Percentiles rank a stretch among this genome's conserved stretches.
Evolutionary conservation across 2,329 filamentous ascomycete species (phyloP).

Genomic region (Phyllosticta citriasiana): DNA sequence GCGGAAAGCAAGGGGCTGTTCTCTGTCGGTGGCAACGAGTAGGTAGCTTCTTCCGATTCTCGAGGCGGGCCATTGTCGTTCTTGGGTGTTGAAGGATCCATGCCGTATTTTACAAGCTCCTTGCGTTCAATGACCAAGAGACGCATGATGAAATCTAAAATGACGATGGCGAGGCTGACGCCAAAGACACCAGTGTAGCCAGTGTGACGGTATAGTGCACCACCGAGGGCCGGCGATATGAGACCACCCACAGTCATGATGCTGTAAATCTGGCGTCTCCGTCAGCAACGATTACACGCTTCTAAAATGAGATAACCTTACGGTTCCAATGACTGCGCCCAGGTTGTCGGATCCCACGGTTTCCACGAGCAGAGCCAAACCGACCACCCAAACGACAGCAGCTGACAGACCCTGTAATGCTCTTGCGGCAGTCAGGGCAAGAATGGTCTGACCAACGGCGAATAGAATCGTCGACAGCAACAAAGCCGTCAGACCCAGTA

Average conservation of each 20-base stretch:
- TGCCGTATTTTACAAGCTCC: conserved; percentile 32
- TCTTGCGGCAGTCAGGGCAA: conserved; percentile 42
- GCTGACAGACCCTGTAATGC: conserved; percentile 48
- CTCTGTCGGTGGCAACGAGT: conserved; percentile 14
- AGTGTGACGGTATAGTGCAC: conserved; percentile 48
- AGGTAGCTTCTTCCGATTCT: conserved; percentile 5
- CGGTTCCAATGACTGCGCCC: conserved; percentile 51
- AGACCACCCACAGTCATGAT: conserved; percentile 50
- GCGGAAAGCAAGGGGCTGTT: conserved; percentile 18
- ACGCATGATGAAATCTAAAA: conserved; percentile 50
- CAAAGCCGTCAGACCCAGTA: conserved; percentile 44
- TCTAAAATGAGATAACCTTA: conserved; percentile 18
- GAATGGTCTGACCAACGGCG: conserved; percentile 39
- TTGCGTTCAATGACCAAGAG: conserved; percentile 55
- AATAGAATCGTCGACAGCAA: conserved; percentile 46
- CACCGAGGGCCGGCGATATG: conserved; percentile 49
- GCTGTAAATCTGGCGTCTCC: conserved; percentile 40
- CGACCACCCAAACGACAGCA: conserved; percentile 51
- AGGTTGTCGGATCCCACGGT: conserved; percentile 47
- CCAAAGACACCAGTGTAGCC: conserved; percentile 52
- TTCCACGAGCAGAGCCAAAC: conserved; percentile 49
- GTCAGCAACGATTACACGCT: not conserved
- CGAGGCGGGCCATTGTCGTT: conserved; percentile 6
- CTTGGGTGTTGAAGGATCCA: conserved; percentile 7
- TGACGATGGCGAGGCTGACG: conserved; percentile 44